These are phyloP conservation scores for Erodium texanum DNA, from an alignment of 441 rosid genomes.

Conservation along the genomic window DNA sequence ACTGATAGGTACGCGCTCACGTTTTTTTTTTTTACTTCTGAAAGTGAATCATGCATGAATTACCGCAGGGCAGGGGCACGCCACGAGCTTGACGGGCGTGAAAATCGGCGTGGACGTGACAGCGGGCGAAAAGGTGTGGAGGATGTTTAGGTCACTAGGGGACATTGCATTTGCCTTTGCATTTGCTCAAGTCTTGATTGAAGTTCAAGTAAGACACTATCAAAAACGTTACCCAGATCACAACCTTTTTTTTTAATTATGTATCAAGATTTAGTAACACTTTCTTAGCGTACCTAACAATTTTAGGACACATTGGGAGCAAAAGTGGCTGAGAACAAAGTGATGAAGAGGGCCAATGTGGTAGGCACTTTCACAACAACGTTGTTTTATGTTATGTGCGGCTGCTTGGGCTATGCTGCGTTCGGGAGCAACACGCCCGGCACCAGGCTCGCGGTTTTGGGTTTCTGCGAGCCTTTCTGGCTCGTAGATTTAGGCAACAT, in stretches of 20 bases:
- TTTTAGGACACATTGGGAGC: constrained; percentile 30
- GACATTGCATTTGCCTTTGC: constrained; percentile 30
- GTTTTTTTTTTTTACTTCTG: not conserved
- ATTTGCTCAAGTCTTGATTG: constrained; percentile 25
- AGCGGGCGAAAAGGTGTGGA: constrained; percentile 23
- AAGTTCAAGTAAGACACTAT: constrained; percentile 27
- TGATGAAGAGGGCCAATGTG: constrained; percentile 27
- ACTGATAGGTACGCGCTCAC: too few relatives aligned
- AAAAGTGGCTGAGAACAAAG: constrained; percentile 24
- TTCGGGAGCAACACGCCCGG: constrained; percentile 28
- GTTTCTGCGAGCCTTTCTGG: constrained; percentile 33
- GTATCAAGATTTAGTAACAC: too few relatives aligned
- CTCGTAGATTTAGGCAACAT: constrained; percentile 27
- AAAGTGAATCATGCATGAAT: not conserved
- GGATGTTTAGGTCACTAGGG: constrained; percentile 26
- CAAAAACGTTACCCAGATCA: too few relatives aligned
- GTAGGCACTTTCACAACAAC: constrained; percentile 20
- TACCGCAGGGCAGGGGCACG: constrained; percentile 18
- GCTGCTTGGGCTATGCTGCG: constrained; percentile 35
- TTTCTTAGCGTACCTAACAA: too few relatives aligned
- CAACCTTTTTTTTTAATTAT: too few relatives aligned
- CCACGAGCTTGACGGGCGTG: constrained; percentile 19
- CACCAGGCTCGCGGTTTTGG: constrained; percentile 29
- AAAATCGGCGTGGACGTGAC: constrained; percentile 19
- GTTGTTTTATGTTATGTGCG: constrained; percentile 23